phyloP scores from a whole-genome alignment of 2,329 filamentous ascomycete species.

The Aspergillus tamarii region DNA sequence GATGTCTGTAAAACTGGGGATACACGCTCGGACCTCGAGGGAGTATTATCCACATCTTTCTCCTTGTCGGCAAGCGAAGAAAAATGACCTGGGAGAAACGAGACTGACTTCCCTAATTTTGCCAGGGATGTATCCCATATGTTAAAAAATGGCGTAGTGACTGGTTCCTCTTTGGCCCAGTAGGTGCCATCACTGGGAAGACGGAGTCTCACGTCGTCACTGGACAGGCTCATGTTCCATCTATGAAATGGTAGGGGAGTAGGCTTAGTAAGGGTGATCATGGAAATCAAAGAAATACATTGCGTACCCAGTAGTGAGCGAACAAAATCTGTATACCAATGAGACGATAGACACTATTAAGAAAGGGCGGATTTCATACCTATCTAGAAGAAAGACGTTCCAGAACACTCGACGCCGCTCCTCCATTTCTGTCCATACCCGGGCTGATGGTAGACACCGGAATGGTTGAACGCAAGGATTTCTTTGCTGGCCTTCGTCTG shows the following conservation, averaged over 20 bases:
- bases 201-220: constrained; percentile 41
- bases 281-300: neutral
- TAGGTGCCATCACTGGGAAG: constrained; percentile 47
- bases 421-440: constrained; percentile 42
- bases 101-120: constrained; percentile 45
- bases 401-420: constrained; percentile 47
- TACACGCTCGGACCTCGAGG: constrained; percentile 3
- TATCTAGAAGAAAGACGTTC: constrained; percentile 46
- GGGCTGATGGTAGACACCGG: constrained; percentile 30
- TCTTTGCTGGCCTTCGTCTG: constrained; percentile 27
- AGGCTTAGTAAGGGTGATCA: neutral
- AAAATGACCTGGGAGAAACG: constrained; percentile 38
- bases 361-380: constrained; percentile 21
- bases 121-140: constrained; percentile 49
- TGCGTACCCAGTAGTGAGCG: neutral
- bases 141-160: constrained; percentile 49
- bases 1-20: neutral
- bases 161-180: constrained; percentile 47
- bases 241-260: neutral
- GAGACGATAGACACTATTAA: neutral
- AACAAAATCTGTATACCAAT: neutral
- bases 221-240: constrained; percentile 42
- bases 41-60: constrained; percentile 1
- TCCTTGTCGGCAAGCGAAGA: neutral
- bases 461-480: constrained; percentile 32